Evolutionary conservation across 2,329 filamentous ascomycete genomes (phyloP).

Genomic region (Pseudogymnoascus sp.): DNA sequence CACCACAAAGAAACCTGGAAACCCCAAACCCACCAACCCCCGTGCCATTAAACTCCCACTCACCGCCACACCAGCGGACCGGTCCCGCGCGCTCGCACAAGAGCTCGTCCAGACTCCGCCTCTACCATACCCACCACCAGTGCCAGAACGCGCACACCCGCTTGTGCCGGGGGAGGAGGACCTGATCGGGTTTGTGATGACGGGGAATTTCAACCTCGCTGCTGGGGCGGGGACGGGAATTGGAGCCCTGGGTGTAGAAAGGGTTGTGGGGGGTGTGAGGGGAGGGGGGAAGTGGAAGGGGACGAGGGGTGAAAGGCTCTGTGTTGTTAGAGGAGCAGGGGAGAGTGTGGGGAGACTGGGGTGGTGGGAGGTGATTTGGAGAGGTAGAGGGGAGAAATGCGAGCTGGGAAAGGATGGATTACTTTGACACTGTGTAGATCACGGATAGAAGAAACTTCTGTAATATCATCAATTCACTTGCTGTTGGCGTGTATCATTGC

Average conservation of each 20-base stretch:
- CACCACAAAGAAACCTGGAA: constrained; percentile 20
- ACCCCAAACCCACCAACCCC: constrained; percentile 19
- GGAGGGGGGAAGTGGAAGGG: constrained; percentile 17
- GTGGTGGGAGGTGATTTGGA: constrained; percentile 60
- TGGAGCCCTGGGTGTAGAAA: constrained; percentile 58
- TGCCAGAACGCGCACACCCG: constrained; percentile 43
- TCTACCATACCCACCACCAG: constrained; percentile 30
- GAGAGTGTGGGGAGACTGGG: constrained; percentile 72
- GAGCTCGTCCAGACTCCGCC: constrained; percentile 40
- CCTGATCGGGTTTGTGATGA: constrained; percentile 83
- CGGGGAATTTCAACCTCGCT: constrained; percentile 72
- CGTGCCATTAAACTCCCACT: constrained; percentile 18
- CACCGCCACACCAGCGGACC: constrained; percentile 28
- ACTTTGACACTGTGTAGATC: neutral
- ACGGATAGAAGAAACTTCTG: neutral
- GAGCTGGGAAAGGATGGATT: neutral
- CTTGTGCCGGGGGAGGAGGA: constrained; percentile 66
- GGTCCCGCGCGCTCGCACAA: constrained; percentile 38
- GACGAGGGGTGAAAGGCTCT: constrained; percentile 46
- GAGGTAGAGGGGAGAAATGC: neutral
- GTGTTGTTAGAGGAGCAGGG: constrained; percentile 76
- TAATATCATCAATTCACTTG: neutral
- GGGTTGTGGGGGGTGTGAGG: constrained; percentile 39
- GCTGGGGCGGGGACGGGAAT: constrained; percentile 70
- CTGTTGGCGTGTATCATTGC: neutral